Evolutionary conservation across 495 filamentous ascomycete genomes (phyloP).

Genomic region (Aspergillus nanangensis): DNA sequence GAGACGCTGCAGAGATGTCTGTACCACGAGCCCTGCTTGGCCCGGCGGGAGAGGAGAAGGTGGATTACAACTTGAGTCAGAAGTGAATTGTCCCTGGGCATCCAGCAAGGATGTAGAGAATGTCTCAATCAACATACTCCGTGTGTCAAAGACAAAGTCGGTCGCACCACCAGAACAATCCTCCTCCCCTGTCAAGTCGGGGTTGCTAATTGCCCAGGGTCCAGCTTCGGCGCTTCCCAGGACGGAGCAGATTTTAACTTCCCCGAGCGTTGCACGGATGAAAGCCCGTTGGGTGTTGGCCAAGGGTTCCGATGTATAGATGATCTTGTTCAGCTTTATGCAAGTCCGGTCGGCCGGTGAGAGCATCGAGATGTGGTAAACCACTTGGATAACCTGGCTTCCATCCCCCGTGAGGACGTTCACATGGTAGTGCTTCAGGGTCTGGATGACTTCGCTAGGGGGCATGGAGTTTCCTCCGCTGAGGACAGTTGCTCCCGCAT

Average conservation of each 20-base stretch:
- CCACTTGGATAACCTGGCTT: conserved; percentile 20
- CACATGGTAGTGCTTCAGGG: conserved; percentile 16
- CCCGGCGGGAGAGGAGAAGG: conserved; percentile 12
- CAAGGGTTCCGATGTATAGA: conserved; percentile 25
- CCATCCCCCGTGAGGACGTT: conserved; percentile 24
- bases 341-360: not conserved
- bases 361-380: conserved; percentile 19
- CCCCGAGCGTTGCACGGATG: conserved; percentile 4
- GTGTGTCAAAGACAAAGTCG: conserved; percentile 30
- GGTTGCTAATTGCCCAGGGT: conserved; percentile 16
- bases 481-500: conserved; percentile 18
- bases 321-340: conserved; percentile 16
- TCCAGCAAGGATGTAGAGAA: conserved; percentile 13
- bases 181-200: conserved; percentile 13
- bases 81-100: not conserved
- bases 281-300: conserved; percentile 12
- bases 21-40: conserved; percentile 23
- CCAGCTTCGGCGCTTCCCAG: conserved; percentile 27
- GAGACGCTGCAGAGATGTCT: conserved; percentile 31
- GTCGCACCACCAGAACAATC: not conserved
- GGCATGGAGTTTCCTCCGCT: conserved; percentile 20
- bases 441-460: conserved; percentile 8
- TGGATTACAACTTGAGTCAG: no score
- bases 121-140: conserved; percentile 25
- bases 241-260: conserved; percentile 20